These are phyloP conservation scores for Dendryphion nanum DNA, from an alignment of 2,329 filamentous ascomycete species.

Conservation along the genomic window DNA sequence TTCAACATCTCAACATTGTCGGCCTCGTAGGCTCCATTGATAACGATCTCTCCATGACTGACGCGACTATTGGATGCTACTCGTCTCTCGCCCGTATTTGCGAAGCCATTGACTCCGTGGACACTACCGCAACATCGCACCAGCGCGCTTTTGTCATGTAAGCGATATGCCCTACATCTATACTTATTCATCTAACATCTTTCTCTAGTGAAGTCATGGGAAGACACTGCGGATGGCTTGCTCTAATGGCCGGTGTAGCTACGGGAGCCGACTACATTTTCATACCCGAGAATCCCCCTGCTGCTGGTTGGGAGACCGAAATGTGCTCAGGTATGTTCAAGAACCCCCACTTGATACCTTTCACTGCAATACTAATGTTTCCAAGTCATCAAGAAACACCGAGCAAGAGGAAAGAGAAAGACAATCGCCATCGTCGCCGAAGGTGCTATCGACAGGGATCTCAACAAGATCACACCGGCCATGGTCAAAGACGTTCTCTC, in stretches of 20 bases:
- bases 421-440: conserved; percentile 98
- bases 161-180: conserved; percentile 75
- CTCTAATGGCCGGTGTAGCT: conserved; percentile 91
- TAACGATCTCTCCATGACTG: conserved; percentile 95
- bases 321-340: conserved; percentile 62
- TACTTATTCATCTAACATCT: not conserved
- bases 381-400: conserved; percentile 69
- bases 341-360: not conserved
- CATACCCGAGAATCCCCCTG: conserved; percentile 88
- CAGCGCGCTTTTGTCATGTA: conserved; percentile 93
- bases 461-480: conserved; percentile 77
- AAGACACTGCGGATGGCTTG: conserved; percentile 94
- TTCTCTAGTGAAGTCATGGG: conserved; percentile 70
- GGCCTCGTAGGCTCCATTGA: conserved; percentile 96
- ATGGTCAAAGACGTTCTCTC: conserved; percentile 89
- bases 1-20: conserved; percentile 89
- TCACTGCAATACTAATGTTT: not conserved
- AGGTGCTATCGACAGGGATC: conserved; percentile 68
- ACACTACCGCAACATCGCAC: conserved; percentile 91
- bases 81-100: conserved; percentile 91
- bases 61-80: conserved; percentile 96
- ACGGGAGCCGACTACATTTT: conserved; percentile 97
- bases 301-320: conserved; percentile 82
- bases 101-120: conserved; percentile 94
- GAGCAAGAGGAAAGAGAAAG: conserved; percentile 86